A percentile compares a stretch with the other conserved stretches of the same genome.
Conservation (phyloP, 208 protist genomes). For the Acanthamoeba lenticulata region DNA sequence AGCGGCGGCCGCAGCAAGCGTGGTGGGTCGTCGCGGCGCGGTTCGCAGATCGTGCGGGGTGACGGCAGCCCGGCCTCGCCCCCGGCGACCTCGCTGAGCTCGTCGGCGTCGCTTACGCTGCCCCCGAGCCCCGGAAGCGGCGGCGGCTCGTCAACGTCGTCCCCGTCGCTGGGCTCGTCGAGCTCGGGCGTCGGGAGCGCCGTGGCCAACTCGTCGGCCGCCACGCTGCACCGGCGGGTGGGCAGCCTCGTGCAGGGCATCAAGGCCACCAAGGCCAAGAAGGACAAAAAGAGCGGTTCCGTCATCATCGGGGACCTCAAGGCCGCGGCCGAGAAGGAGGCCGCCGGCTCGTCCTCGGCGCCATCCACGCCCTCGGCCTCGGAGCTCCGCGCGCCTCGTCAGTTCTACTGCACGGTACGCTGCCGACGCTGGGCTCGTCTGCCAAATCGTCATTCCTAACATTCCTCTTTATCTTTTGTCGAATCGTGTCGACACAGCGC, state of each 20-base stretch:
- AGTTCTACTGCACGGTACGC: neutral
- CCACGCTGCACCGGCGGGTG: neutral
- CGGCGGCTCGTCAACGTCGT: neutral
- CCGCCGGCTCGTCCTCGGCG: neutral
- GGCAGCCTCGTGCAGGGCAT: neutral
- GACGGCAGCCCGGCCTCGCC: too few relatives aligned
- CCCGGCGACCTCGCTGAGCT: neutral
- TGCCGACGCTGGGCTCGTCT: neutral
- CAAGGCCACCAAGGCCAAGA: neutral
- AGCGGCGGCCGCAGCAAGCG: neutral
- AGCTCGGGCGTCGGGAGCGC: neutral
- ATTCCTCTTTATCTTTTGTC: neutral
- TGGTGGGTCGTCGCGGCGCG: too few relatives aligned
- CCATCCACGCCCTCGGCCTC: neutral
- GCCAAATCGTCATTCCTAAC: neutral
- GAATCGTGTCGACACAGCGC: neutral
- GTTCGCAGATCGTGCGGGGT: too few relatives aligned
- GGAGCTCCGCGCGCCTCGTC: neutral
- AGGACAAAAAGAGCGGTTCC: neutral
- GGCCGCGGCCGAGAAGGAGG: neutral
- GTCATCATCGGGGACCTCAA: neutral
- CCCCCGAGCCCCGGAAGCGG: too few relatives aligned
- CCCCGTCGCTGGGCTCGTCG: neutral
- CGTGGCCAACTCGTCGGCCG: too few relatives aligned
- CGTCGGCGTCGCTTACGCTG: neutral